Base-by-base conservation (phyloP, 129 eudicot genomes). In the Solidago caesia region DNA sequence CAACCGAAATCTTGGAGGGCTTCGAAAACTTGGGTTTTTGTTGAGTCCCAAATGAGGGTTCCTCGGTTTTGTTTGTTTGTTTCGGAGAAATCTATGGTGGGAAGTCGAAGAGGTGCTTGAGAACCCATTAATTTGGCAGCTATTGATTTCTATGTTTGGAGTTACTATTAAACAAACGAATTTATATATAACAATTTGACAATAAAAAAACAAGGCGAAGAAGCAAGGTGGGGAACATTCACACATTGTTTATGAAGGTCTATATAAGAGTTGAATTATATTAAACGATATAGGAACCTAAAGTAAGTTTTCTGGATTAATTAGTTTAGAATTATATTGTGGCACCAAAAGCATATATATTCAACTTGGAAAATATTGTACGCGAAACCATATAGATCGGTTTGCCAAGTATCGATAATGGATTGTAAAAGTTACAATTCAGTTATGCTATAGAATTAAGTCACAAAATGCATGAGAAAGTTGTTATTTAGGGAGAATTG, bases 1-100 rank as follows among this genome's bases (percentile, higher is more conserved):
- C 92, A 87, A 44, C 92, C 96, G 11, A 81, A 85, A 55, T 90
- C 83, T 85, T 85, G 62, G 3, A 90, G 82, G 51, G 92, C 91
- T 75, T 77, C 21, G 8, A 58, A 79, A 42, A 90, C 92, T 75
- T 87, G 83, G 57, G 71, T 9, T 69, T 80, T 85, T 42, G 85
- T 81, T 7, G 79, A 53, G 7, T 83, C 69, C 92, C 92, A 87
- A 1, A 51, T 13, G 8, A 44, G 64, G 51, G 77, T 87, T 64
- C 78, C 87, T 59, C 82, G 82, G 49, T 48, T 45, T 51, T 81
- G 75, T 39, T 85, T 78, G 73, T 73, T 83, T 8, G 44, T 42
- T 9, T 62, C 16, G 14, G 90, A 82, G 71, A 90, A 90, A 75
- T 81, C 76, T 42, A 90, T 85, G 59, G 57, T 6, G 2, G 96